A percentile compares a stretch with the other conserved stretches of the same genome.
Conservation (phyloP, 805 yeast genomes). For the Cyberlindnera veronae region DNA sequence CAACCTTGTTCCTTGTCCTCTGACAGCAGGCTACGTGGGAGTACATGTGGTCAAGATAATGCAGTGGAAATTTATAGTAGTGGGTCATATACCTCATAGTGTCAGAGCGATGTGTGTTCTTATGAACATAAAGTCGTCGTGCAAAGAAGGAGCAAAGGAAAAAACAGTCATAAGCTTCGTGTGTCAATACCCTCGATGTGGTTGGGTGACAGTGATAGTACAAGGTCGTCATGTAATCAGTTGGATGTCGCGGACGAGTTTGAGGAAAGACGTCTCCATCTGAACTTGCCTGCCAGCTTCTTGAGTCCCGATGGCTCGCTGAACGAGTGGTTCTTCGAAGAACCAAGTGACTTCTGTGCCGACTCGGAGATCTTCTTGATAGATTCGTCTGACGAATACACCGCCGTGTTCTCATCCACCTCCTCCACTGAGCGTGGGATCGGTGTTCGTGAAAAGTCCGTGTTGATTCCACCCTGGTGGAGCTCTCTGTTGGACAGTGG, state of each 20-base stretch:
- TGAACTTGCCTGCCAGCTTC: slow-evolving; percentile 27
- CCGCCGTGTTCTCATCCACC: slow-evolving; percentile 2
- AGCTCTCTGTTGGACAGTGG: slow-evolving; percentile 18
- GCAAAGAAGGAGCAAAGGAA: no score
- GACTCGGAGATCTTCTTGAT: slow-evolving; percentile 11
- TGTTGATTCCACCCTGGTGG: slow-evolving; percentile 1
- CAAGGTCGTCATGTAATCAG: no score
- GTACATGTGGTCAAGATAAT: no score
- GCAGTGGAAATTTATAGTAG: no score
- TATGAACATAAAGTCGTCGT: no score
- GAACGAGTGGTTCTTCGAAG: slow-evolving; percentile 7
- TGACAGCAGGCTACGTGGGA: no score
- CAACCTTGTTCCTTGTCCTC: no score
- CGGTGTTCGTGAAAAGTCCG: slow-evolving; percentile 2
- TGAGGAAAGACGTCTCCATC: slow-evolving; percentile 29
- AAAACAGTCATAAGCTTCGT: not conserved
- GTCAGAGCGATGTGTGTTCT: no score
- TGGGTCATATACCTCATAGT: no score
- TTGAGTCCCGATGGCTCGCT: slow-evolving; percentile 24
- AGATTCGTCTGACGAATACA: slow-evolving; percentile 14
- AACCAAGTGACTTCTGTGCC: slow-evolving; percentile 6
- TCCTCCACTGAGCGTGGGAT: slow-evolving; percentile 12
- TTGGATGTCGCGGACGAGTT: slow-evolving; percentile 24
- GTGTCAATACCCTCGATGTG: no score
- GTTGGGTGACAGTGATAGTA: no score